These are phyloP conservation scores for Mucor saturninus DNA, from an alignment of 371 early-diverging fungal species.

Conservation along the genomic window DNA sequence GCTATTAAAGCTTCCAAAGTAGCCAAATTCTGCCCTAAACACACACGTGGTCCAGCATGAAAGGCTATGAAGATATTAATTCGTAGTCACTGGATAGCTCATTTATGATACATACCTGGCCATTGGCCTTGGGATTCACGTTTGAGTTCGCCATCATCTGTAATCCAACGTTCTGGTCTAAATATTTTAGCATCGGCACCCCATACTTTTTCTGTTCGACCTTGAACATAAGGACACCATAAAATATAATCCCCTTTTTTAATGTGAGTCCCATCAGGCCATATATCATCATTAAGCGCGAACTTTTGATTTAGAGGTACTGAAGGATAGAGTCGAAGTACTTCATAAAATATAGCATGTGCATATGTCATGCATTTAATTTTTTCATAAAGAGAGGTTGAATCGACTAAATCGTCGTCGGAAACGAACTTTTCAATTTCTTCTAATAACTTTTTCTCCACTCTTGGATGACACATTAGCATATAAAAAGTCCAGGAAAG, in stretches of 20 bases:
- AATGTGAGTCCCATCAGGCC: constrained; percentile 72
- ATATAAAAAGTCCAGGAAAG: constrained; percentile 74
- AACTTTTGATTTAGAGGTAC: constrained; percentile 72
- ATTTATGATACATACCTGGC: constrained; percentile 18
- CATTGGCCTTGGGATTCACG: constrained; percentile 52
- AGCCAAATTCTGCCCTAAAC: constrained; percentile 60
- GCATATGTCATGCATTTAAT: constrained; percentile 61
- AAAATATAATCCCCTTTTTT: constrained; percentile 58
- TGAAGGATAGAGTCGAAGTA: constrained; percentile 73
- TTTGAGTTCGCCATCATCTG: constrained; percentile 38
- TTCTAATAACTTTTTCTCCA: constrained; percentile 58
- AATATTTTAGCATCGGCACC: constrained; percentile 63
- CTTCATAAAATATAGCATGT: constrained; percentile 67
- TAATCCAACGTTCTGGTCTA: constrained; percentile 68
- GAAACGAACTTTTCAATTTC: constrained; percentile 54
- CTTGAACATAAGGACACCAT: constrained; percentile 64
- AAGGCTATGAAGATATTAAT: constrained; percentile 34
- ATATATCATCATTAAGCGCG: constrained; percentile 68
- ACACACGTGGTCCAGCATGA: constrained; percentile 75
- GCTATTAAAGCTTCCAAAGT: constrained; percentile 60
- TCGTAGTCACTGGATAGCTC: neutral
- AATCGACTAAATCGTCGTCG: constrained; percentile 31
- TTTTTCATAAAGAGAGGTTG: constrained; percentile 45
- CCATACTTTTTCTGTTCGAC: constrained; percentile 61
- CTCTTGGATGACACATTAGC: constrained; percentile 57